Evolutionary conservation across 768 basidiomycete genomes (phyloP).

Genomic region (Podaxis mareebaensis): DNA sequence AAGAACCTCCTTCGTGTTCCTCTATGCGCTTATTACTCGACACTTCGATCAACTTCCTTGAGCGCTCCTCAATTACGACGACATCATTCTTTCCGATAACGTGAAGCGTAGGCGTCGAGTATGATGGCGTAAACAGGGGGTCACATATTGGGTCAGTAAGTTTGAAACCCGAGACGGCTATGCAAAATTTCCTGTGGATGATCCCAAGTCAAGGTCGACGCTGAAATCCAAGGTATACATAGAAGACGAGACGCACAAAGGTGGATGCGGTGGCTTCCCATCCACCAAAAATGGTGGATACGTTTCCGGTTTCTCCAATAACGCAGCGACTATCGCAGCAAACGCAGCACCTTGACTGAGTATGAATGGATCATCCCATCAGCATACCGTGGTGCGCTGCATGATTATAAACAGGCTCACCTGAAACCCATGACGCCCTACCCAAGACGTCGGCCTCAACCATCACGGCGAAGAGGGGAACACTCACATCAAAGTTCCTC

Average conservation of each 20-base stretch:
- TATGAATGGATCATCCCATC: neutral
- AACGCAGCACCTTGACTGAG: conserved; percentile 72
- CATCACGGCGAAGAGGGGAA: conserved; percentile 8
- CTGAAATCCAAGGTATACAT: neutral
- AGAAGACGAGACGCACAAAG: conserved; percentile 49
- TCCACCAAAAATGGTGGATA: conserved; percentile 62
- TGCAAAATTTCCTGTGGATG: conserved; percentile 57
- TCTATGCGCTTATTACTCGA: conserved; percentile 62
- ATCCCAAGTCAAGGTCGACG: conserved; percentile 14
- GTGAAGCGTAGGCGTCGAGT: conserved; percentile 71
- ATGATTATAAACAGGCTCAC: conserved; percentile 30
- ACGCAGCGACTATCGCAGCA: conserved; percentile 64
- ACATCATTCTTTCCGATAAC: conserved; percentile 72
- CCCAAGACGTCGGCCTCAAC: neutral
- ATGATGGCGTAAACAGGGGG: conserved; percentile 47
- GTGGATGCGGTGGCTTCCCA: conserved; percentile 64
- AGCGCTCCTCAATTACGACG: conserved; percentile 69
- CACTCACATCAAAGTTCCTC: conserved; percentile 62
- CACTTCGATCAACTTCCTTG: conserved; percentile 49
- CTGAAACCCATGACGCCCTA: conserved; percentile 80
- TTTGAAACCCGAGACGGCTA: conserved; percentile 69
- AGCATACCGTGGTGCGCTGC: neutral
- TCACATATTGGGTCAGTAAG: conserved; percentile 46
- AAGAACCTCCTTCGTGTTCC: conserved; percentile 74
- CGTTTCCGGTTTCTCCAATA: conserved; percentile 40